Base-by-base conservation (phyloP, 345 rosid species). In the Acer saccharum region DNA sequence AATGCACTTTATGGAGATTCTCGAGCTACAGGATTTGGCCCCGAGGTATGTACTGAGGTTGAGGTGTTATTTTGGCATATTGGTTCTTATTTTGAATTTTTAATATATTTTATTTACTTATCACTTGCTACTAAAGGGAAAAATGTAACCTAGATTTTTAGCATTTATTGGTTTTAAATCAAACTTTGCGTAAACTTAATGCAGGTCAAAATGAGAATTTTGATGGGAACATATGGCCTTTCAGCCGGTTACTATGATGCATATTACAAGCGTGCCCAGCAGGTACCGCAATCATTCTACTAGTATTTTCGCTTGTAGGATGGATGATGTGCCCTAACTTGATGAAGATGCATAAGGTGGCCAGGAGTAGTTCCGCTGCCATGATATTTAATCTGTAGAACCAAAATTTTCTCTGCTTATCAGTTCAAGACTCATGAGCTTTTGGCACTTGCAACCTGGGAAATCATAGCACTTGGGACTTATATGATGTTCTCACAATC, bases 241-340 rank as follows among this genome's bases (percentile, higher is more conserved):
- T 95, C 98, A 68, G 92, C 97, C 23, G 98, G 98, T 73, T 95
- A 93, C 83, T 95, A 95, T 79, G 96, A 95, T 85, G 97, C 98
- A 58, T 93, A 93, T 79, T 93, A 95, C 86, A 95, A 90, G 84
- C 95, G 98, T 63, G 97, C 98, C 60, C 98, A 93, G 77, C 94
- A 93, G 90, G 98, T 95, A 82, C n/a, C 5, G 32, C 29, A 9
- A 20, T 68, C 61, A 32, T 52, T 52, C 8, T 39, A 7, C 32
- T 67, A 62, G 41, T 58, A 63, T 58, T 58, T 32, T 46, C n/a
- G 25, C 69, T 18, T 61, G 13, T 54, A 48, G 61, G 60, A 41
- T 65, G 43, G 41, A 27, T 17, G 41, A 8, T 50, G 23, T 10
- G 16, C 18, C 43, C 39, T 63, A 64, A 54, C 3, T 72, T 67